These are phyloP conservation scores for Noccaea caerulescens DNA, from an alignment of 345 rosid genomes.

Conservation along the genomic window DNA sequence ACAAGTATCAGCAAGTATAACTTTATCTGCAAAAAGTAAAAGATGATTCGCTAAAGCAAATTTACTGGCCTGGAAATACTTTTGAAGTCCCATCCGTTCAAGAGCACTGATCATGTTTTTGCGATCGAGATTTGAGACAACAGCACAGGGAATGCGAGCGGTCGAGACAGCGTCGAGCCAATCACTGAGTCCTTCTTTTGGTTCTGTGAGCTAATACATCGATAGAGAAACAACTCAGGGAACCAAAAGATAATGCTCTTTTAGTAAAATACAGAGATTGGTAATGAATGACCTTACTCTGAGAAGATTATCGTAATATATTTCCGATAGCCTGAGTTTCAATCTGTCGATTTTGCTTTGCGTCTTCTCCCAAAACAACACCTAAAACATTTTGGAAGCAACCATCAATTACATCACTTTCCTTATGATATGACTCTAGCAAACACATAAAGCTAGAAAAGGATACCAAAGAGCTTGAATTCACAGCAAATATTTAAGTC, in stretches of 20 bases:
- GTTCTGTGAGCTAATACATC: conserved; percentile 57
- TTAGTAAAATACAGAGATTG: neutral
- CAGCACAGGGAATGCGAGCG: conserved; percentile 90
- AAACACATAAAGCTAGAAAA: conserved; percentile 12
- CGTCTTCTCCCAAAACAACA: conserved; percentile 66
- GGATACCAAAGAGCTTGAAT: neutral
- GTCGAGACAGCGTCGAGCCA: conserved; percentile 90
- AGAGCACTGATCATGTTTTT: conserved; percentile 72
- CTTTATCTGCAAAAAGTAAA: neutral
- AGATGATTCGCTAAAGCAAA: conserved; percentile 21
- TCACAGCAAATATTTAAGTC: neutral
- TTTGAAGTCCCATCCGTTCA: conserved; percentile 72
- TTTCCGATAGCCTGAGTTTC: conserved; percentile 66
- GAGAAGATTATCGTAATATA: conserved; percentile 69
- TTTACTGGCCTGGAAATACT: conserved; percentile 78
- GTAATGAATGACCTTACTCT: conserved; percentile 51
- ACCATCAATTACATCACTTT: neutral
- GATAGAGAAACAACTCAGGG: conserved; percentile 12
- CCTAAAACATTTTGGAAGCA: conserved; percentile 54
- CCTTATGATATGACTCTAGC: conserved; percentile 7
- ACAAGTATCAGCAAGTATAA: conserved; percentile 22
- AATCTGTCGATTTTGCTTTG: conserved; percentile 64
- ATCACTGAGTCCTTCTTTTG: conserved; percentile 75
- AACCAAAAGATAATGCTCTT: neutral
- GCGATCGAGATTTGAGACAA: conserved; percentile 89